These are phyloP conservation scores for Wickerhamomyces chaumierensis DNA, from an alignment of 805 yeast species.

Conservation along the genomic window DNA sequence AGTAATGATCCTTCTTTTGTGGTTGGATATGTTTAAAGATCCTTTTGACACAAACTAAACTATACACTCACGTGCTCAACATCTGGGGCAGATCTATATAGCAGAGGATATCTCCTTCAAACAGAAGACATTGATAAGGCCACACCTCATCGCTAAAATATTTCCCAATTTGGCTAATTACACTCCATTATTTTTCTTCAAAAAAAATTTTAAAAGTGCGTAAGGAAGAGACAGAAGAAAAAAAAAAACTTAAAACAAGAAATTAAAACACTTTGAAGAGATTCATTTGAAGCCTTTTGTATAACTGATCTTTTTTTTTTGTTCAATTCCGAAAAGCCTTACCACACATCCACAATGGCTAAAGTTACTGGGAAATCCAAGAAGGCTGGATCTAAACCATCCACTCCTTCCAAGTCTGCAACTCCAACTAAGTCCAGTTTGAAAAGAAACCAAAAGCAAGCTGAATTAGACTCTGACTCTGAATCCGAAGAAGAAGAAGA, in stretches of 20 bases:
- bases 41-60: too few relatives aligned
- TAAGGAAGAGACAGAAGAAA: background rate
- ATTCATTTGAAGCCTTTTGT: background rate
- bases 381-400: slow-evolving; percentile 2
- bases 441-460: slow-evolving; percentile 21
- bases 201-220: too few relatives aligned
- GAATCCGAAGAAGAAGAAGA: slow-evolving; percentile 20
- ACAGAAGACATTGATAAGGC: slow-evolving; percentile 18
- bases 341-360: slow-evolving; percentile 7
- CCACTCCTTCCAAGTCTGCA: slow-evolving; percentile 2
- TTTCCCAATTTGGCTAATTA: too few relatives aligned
- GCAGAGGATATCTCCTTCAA: too few relatives aligned
- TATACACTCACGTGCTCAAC: too few relatives aligned
- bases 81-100: too few relatives aligned
- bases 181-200: too few relatives aligned
- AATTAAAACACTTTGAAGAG: background rate
- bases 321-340: too few relatives aligned
- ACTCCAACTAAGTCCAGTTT: slow-evolving; percentile 11
- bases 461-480: slow-evolving; percentile 18
- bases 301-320: too few relatives aligned
- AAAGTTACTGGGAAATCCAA: slow-evolving; percentile 8
- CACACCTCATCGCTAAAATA: too few relatives aligned
- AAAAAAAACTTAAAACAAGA: background rate
- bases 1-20: too few relatives aligned
- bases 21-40: too few relatives aligned